A percentile compares a stretch with the other conserved stretches of the same genome.
Evolutionary conservation across 1,284 basidiomycete species (phyloP).

Genomic region (Malassezia psittaci): DNA sequence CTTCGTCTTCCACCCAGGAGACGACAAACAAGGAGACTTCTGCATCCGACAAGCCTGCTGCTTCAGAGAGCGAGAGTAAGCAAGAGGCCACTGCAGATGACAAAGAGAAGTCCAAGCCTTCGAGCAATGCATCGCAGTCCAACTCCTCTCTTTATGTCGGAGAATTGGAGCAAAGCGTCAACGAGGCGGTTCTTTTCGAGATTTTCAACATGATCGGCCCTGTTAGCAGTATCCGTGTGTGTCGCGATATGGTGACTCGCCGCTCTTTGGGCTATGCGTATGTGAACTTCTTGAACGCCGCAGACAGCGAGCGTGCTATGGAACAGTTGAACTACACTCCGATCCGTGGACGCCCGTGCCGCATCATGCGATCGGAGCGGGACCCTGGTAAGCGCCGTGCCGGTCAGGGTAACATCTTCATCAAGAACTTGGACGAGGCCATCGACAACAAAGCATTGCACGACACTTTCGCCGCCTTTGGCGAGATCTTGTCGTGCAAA

Average conservation of each 20-base stretch:
- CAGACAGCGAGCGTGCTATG: conserved; percentile 95
- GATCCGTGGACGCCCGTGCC: conserved; percentile 96
- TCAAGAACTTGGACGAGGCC: conserved; percentile 95
- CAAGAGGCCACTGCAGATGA: conserved; percentile 5
- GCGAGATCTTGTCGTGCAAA: conserved; percentile 98
- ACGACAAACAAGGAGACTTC: background rate
- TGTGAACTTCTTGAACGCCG: conserved; percentile 94
- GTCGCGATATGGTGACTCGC: conserved; percentile 97
- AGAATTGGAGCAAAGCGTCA: conserved; percentile 93
- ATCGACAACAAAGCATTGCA: conserved; percentile 99
- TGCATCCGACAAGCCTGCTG: conserved; percentile 2
- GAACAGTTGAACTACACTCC: conserved; percentile 99
- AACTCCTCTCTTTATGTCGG: conserved; percentile 89
- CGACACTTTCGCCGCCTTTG: conserved; percentile 98
- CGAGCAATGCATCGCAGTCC: conserved; percentile 18
- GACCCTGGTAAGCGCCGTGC: conserved; percentile 98
- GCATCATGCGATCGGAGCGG: conserved; percentile 99
- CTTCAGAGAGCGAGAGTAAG: background rate
- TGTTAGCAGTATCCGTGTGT: conserved; percentile 97
- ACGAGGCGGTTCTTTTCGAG: conserved; percentile 99
- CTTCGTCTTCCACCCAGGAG: conserved; percentile 1
- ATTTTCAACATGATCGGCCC: conserved; percentile 99
- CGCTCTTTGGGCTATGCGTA: conserved; percentile 99
- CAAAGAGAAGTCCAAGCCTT: conserved; percentile 5
- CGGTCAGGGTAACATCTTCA: conserved; percentile 99